These are phyloP conservation scores for Wickerhamomyces subpelliculosus DNA, from an alignment of 805 yeast species.

Conservation along the genomic window DNA sequence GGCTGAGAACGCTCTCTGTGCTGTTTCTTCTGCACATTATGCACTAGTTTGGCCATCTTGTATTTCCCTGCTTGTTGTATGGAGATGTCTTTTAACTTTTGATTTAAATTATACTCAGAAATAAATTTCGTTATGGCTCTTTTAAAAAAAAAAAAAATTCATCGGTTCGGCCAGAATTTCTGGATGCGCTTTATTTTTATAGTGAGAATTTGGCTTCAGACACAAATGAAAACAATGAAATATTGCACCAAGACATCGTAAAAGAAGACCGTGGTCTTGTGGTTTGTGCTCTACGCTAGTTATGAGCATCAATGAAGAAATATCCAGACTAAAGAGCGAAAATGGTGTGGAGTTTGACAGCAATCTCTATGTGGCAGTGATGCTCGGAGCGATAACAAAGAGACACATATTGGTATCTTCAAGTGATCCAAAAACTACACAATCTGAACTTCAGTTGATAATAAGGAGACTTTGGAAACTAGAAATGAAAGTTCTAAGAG, in stretches of 20 bases:
- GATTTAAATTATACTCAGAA: neutral
- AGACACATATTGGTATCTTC: constrained; percentile 22
- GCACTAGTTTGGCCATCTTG: constrained; percentile 71
- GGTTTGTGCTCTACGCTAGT: neutral
- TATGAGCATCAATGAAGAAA: neutral
- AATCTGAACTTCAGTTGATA: constrained; percentile 11
- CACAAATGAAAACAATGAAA: too few relatives aligned
- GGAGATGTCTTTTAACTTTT: neutral
- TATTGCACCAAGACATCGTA: too few relatives aligned
- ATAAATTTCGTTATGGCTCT: too few relatives aligned
- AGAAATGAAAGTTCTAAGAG: neutral
- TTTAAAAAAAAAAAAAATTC: neutral
- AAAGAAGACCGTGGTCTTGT: too few relatives aligned
- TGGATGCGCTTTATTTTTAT: too few relatives aligned
- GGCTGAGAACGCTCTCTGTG: constrained; percentile 93
- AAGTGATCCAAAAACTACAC: constrained; percentile 7
- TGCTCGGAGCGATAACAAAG: constrained; percentile 20
- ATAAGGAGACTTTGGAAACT: constrained; percentile 9
- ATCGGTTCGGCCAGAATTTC: neutral
- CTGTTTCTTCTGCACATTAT: constrained; percentile 92
- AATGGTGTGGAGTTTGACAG: constrained; percentile 8
- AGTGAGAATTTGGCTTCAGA: too few relatives aligned
- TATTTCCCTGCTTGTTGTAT: neutral
- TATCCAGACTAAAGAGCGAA: neutral
- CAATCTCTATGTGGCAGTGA: constrained; percentile 16